Conservation (phyloP, 2,329 filamentous ascomycete genomes). For the Fusarium concolor region DNA sequence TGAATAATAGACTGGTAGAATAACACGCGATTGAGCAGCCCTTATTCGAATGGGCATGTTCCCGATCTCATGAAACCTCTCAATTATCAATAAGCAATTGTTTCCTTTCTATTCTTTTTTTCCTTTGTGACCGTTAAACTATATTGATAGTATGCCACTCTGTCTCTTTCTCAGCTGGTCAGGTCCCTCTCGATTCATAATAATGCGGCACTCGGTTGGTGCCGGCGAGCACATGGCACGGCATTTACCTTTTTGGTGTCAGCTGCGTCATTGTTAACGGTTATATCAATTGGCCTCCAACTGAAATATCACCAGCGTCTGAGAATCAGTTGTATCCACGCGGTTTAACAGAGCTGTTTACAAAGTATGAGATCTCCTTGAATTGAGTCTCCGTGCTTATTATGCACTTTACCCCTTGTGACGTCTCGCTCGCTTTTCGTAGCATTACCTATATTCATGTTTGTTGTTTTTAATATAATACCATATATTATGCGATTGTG, state of each 20-base stretch:
- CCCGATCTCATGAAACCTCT: neutral
- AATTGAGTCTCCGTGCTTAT: neutral
- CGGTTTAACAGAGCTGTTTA: neutral
- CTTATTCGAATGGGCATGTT: neutral
- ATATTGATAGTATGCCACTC: neutral
- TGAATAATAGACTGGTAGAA: conserved; percentile 17
- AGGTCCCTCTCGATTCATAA: conserved; percentile 17
- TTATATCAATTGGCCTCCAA: neutral
- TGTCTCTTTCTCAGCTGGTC: neutral
- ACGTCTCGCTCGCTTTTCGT: conserved; percentile 25
- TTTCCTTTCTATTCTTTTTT: neutral
- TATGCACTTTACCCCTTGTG: conserved; percentile 2
- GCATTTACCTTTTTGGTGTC: conserved; percentile 6
- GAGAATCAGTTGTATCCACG: neutral
- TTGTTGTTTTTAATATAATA: conserved; percentile 22
- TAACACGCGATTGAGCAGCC: neutral
- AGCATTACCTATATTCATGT: conserved; percentile 23
- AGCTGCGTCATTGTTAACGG: conserved; percentile 28
- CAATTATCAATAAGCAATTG: neutral
- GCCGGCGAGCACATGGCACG: conserved; percentile 29
- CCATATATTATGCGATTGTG: neutral
- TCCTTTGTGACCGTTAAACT: conserved; percentile 12
- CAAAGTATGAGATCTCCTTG: neutral
- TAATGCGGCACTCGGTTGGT: conserved; percentile 26
- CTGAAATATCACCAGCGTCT: neutral